These are phyloP conservation scores for Penicillium sp. DNA, from an alignment of 2,329 filamentous ascomycete genomes.

Conservation along the genomic window DNA sequence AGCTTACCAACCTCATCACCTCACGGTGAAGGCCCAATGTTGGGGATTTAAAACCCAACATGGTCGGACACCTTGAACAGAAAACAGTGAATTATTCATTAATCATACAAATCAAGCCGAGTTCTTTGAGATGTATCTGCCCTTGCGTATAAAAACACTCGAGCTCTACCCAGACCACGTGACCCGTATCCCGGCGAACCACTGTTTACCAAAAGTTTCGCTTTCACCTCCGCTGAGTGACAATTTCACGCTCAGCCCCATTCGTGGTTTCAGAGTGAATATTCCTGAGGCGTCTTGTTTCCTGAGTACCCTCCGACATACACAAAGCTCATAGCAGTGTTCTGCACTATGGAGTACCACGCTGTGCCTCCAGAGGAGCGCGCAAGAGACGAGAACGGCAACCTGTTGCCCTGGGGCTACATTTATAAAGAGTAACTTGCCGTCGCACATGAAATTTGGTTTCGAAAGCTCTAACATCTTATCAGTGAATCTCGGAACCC, in stretches of 20 bases:
- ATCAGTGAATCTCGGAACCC: conserved; percentile 48
- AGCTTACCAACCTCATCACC: too few species aligned
- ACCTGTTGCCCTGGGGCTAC: conserved; percentile 62
- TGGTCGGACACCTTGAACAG: too few species aligned
- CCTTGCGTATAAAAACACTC: neutral
- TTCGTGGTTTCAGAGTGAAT: neutral
- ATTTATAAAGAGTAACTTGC: conserved; percentile 58
- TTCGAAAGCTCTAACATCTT: neutral
- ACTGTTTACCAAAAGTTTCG: conserved; percentile 24
- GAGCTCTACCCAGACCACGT: conserved; percentile 8
- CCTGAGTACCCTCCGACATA: neutral
- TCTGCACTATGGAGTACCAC: conserved; percentile 59
- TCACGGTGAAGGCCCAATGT: too few species aligned
- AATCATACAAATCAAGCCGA: too few species aligned
- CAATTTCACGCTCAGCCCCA: conserved; percentile 6
- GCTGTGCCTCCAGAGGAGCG: conserved; percentile 63
- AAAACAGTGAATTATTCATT: too few species aligned
- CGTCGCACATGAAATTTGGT: neutral
- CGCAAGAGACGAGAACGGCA: conserved; percentile 58
- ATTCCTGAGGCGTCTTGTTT: neutral
- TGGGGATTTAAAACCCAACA: too few species aligned
- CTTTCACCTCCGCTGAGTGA: conserved; percentile 2
- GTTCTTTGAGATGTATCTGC: neutral
- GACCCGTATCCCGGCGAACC: conserved; percentile 25
- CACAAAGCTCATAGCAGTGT: neutral